Evolutionary conservation across 179 eudicot genomes (phyloP).

Genomic region (Beta corolliflora): DNA sequence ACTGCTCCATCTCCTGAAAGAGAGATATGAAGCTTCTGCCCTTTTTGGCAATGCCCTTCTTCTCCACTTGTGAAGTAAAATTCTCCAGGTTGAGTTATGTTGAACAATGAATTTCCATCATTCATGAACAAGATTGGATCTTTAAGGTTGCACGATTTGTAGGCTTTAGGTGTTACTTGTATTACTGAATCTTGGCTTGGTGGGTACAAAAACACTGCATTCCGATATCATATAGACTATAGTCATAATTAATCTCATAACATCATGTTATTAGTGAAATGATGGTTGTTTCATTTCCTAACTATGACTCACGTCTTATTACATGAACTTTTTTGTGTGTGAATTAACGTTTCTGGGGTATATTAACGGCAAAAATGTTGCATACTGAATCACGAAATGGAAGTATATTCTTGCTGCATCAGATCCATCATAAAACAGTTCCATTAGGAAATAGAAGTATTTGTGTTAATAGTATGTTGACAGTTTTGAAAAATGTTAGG

Average conservation of each 20-base stretch:
- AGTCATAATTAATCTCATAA: not conserved
- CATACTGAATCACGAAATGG: too few relatives aligned
- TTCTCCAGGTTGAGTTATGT: constrained; percentile 58
- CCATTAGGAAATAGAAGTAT: too few relatives aligned
- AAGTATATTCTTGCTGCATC: too few relatives aligned
- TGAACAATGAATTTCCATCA: constrained; percentile 81
- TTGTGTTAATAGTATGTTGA: too few relatives aligned
- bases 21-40: constrained; percentile 71
- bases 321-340: too few relatives aligned
- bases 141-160: constrained; percentile 61
- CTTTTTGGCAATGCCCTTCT: constrained; percentile 62
- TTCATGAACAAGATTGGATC: constrained; percentile 79
- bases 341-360: too few relatives aligned
- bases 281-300: not conserved
- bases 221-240: not conserved
- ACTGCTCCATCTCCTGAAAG: constrained; percentile 45
- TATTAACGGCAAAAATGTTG: too few relatives aligned
- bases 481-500: too few relatives aligned
- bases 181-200: constrained; percentile 91
- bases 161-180: constrained; percentile 62
- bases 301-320: too few relatives aligned
- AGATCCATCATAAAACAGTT: too few relatives aligned
- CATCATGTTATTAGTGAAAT: not conserved
- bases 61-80: constrained; percentile 86
- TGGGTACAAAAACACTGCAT: constrained; percentile 88